phyloP scores from a whole-genome alignment of 352 stramenopile species.

The Thraustochytrium striatum region DNA sequence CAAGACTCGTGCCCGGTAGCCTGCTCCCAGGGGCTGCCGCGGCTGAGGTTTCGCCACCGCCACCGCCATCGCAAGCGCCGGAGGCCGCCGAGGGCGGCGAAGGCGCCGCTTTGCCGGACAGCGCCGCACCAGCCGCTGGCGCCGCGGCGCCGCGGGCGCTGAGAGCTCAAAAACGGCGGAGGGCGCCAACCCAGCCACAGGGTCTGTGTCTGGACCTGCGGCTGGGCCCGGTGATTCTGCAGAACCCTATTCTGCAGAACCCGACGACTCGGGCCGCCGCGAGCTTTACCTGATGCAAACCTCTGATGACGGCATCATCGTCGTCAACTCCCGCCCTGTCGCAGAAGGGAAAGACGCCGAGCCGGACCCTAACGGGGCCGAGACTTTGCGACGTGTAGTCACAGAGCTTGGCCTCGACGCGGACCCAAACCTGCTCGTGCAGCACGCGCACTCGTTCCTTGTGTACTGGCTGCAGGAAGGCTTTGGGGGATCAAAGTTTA shows the following conservation, averaged over 20 bases:
- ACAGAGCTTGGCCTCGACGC: constrained; percentile 40
- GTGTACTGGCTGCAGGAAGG: constrained; percentile 16
- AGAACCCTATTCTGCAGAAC: no score
- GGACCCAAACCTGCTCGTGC: background rate
- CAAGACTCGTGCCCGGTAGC: background rate
- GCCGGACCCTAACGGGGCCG: background rate
- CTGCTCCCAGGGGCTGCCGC: background rate
- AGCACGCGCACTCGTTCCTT: constrained; percentile 15
- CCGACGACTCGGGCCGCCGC: background rate
- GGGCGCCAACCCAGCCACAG: background rate
- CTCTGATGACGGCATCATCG: constrained; percentile 38
- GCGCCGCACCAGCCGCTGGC: background rate
- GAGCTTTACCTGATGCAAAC: background rate
- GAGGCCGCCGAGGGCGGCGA: background rate
- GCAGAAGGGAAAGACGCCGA: background rate
- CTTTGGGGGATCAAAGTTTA: background rate
- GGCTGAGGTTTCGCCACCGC: background rate
- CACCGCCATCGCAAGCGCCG: background rate
- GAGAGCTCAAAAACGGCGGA: background rate
- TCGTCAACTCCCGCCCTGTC: constrained; percentile 6
- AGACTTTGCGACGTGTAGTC: constrained; percentile 12
- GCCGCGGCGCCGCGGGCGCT: background rate
- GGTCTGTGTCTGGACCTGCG: background rate
- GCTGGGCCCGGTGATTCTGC: no score
- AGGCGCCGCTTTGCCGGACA: background rate